These are phyloP conservation scores for Lasiodiplodia sp. DNA, from an alignment of 2,329 filamentous ascomycete species.

Conservation along the genomic window DNA sequence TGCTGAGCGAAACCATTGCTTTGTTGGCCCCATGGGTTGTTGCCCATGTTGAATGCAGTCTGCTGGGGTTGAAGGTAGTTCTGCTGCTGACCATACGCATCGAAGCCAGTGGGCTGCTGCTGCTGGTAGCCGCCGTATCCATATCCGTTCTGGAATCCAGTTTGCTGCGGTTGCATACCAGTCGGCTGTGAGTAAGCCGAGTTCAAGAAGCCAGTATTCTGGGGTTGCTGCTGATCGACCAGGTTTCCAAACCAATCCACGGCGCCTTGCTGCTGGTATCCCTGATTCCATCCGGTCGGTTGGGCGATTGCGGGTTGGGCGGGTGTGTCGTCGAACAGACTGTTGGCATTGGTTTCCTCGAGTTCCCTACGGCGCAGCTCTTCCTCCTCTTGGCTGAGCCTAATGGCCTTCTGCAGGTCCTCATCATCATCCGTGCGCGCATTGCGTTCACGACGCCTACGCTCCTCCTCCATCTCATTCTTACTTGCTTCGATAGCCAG, in stretches of 20 bases:
- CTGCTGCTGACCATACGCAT: conserved; percentile 54
- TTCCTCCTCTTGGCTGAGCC: conserved; percentile 93
- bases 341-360: conserved; percentile 82
- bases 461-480: conserved; percentile 90
- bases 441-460: conserved; percentile 69
- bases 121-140: conserved; percentile 62
- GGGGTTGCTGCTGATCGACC: conserved; percentile 72
- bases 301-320: conserved; percentile 73
- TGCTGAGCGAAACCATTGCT: conserved; percentile 50
- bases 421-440: conserved; percentile 68
- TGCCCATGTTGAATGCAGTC: conserved; percentile 61
- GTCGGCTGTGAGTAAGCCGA: conserved; percentile 79
- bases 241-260: conserved; percentile 99
- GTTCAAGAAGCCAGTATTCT: conserved; percentile 72
- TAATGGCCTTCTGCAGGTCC: conserved; percentile 92
- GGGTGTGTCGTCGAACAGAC: conserved; percentile 84
- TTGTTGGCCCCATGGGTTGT: conserved; percentile 49
- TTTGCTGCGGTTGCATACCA: conserved; percentile 69
- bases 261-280: conserved; percentile 94
- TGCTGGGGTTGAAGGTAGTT: conserved; percentile 63
- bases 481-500: conserved; percentile 95
- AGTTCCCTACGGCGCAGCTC: conserved; percentile 84
- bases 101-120: conserved; percentile 73
- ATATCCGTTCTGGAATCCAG: conserved; percentile 71
- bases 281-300: conserved; percentile 91